Base-by-base conservation (phyloP, 2,329 filamentous ascomycete species). In the Myriosclerotinia scirpicola region DNA sequence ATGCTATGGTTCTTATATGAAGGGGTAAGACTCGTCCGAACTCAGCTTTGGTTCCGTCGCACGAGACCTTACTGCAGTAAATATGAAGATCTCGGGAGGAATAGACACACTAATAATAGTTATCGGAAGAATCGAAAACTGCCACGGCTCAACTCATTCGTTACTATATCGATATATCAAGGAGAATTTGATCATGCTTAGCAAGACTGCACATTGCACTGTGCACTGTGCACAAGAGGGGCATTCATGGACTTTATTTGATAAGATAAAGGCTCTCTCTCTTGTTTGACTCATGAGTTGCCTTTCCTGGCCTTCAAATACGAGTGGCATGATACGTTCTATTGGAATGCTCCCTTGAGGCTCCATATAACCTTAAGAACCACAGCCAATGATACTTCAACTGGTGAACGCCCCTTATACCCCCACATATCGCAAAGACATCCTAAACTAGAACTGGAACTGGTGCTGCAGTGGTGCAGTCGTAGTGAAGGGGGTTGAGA, bases 41-140 rank as follows among this genome's bases (percentile, higher is more conserved):
- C 58, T 50, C 44, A 60, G 44, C 30, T 60, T 30, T 50, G 50
- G 20, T 36, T 44, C 44, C n/a, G 44, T 60, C n/a, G 20, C 58
- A 60, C 38, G 9, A 30, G 30, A 5, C 30, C 30, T 34, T 34
- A 34, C 40, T 58, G 40, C 26, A 59, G 26, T 17, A 48, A n/a
- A 46, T 50, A 50, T 50, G 58, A 38, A 34, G n/a, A 50, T 60
- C 56, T 38, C 44, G 58, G 44, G 44, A 50, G 14, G 44, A 60
- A 60, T 22, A 44, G n/a, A 60, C 30, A 60, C 20, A 12, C 58
- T 61, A 61, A 26, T 20, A 61, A 50, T 50, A 61, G 44, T 11
- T 8, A 26, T 50, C 44, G 58, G 58, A 61, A 61, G 44, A 61
- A 52, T 50, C 44, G n/a, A 50, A 40, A 60, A n/a, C 20, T 36